Conservation (phyloP, 1,284 basidiomycete genomes). For the Caloboletus inedulis region DNA sequence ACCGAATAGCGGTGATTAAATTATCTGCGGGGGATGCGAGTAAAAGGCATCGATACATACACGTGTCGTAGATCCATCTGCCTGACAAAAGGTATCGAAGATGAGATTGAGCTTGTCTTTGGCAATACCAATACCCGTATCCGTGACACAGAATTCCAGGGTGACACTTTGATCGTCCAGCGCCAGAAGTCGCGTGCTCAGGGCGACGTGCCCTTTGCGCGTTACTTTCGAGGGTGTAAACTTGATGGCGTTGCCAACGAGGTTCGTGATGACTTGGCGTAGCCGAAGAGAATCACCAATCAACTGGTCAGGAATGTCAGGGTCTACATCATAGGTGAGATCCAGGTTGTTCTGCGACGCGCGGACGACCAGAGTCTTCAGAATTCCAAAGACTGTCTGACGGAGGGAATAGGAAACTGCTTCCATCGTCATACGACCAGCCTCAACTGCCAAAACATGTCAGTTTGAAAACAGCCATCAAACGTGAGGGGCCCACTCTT, state of each 20-base stretch:
- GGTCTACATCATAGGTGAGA: constrained; percentile 95
- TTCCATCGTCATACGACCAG: constrained; percentile 99
- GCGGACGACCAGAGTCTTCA: constrained; percentile 97
- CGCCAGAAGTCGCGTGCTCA: constrained; percentile 79
- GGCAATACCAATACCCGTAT: constrained; percentile 98
- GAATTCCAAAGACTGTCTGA: constrained; percentile 94
- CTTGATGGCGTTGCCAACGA: constrained; percentile 94
- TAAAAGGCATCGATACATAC: constrained; percentile 40
- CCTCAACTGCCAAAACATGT: constrained; percentile 72
- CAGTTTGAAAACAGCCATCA: neutral
- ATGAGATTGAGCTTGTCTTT: constrained; percentile 98
- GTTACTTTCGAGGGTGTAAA: constrained; percentile 83
- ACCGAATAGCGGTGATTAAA: constrained; percentile 23
- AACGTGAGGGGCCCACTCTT: constrained; percentile 68
- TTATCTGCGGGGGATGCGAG: constrained; percentile 8
- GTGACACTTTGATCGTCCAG: constrained; percentile 79
- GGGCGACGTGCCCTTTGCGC: constrained; percentile 86
- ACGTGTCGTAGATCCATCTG: constrained; percentile 91
- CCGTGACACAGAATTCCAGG: constrained; percentile 95
- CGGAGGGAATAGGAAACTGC: constrained; percentile 98
- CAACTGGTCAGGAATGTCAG: constrained; percentile 94
- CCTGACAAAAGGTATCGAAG: constrained; percentile 99
- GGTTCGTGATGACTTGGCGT: constrained; percentile 91
- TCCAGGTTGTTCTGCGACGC: constrained; percentile 98
- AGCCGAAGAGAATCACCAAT: constrained; percentile 95